These are phyloP conservation scores for Teunomyces stri DNA, from an alignment of 805 yeast species.

Conservation along the genomic window DNA sequence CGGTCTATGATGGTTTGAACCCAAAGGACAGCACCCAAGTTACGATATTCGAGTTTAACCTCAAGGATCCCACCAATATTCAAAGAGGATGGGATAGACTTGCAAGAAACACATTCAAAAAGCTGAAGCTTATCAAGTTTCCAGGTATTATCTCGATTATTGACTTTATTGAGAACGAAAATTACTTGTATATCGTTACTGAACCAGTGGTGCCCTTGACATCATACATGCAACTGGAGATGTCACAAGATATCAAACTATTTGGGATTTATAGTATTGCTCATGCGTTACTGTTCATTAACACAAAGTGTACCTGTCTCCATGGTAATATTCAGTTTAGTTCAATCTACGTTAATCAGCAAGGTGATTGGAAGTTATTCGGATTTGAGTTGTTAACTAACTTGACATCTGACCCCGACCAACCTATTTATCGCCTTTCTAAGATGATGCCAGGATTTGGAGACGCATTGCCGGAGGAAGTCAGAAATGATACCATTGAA, in stretches of 20 bases:
- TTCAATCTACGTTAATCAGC: constrained; percentile 59
- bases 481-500: constrained; percentile 42
- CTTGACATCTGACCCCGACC: constrained; percentile 45
- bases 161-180: constrained; percentile 65
- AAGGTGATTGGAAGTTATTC: constrained; percentile 82
- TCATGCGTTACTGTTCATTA: constrained; percentile 54
- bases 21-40: constrained; percentile 51
- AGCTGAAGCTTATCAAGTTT: constrained; percentile 55
- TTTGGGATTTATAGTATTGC: constrained; percentile 59
- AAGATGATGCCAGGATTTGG: constrained; percentile 20
- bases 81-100: constrained; percentile 23
- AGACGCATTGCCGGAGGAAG: constrained; percentile 47
- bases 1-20: constrained; percentile 55
- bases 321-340: constrained; percentile 60
- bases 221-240: constrained; percentile 31
- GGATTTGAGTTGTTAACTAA: constrained; percentile 72
- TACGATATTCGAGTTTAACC: constrained; percentile 64
- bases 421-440: constrained; percentile 40
- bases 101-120: constrained; percentile 38
- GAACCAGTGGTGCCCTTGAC: constrained; percentile 62
- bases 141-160: constrained; percentile 67
- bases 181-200: constrained; percentile 56
- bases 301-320: constrained; percentile 54
- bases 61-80: constrained; percentile 34
- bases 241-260: constrained; percentile 37